Evolutionary conservation across 345 rosid genomes (phyloP).

Genomic region (Gossypium ekmanianum): DNA sequence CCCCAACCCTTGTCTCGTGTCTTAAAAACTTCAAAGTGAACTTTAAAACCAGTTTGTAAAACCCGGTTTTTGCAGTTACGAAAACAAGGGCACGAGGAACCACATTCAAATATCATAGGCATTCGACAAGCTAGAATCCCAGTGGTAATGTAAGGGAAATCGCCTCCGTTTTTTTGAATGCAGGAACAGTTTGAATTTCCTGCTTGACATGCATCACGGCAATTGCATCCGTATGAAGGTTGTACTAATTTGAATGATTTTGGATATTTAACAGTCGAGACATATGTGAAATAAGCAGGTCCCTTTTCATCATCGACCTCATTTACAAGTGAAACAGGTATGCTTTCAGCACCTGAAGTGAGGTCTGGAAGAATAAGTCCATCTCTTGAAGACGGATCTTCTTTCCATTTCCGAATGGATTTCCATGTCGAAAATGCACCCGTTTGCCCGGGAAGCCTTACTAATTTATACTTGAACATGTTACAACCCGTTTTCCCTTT

Average conservation of each 20-base stretch:
- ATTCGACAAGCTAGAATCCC: conserved; percentile 58
- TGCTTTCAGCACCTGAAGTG: conserved; percentile 62
- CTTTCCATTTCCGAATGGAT: conserved; percentile 53
- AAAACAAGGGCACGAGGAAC: conserved; percentile 68
- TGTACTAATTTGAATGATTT: conserved; percentile 46
- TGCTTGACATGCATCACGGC: conserved; percentile 53
- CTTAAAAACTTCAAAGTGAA: conserved; percentile 72
- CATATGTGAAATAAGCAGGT: conserved; percentile 70
- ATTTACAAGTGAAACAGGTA: conserved; percentile 69
- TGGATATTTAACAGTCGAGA: conserved; percentile 46
- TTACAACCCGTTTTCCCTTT: conserved; percentile 66
- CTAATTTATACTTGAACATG: conserved; percentile 65
- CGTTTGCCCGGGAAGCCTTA: conserved; percentile 54
- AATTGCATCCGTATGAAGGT: conserved; percentile 52
- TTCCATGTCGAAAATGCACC: conserved; percentile 56
- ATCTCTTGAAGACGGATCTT: conserved; percentile 36
- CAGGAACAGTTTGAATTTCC: conserved; percentile 70
- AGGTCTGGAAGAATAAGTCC: conserved; percentile 77
- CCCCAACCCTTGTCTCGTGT: conserved; percentile 88
- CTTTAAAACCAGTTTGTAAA: conserved; percentile 62
- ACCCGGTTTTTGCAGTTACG: conserved; percentile 67
- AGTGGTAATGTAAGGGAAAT: conserved; percentile 53
- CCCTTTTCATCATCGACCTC: conserved; percentile 82
- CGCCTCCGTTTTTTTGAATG: conserved; percentile 59
- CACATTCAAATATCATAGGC: conserved; percentile 71